Base-by-base conservation (phyloP, 2,329 filamentous ascomycete species). In the Coniochaeta pulveracea region DNA sequence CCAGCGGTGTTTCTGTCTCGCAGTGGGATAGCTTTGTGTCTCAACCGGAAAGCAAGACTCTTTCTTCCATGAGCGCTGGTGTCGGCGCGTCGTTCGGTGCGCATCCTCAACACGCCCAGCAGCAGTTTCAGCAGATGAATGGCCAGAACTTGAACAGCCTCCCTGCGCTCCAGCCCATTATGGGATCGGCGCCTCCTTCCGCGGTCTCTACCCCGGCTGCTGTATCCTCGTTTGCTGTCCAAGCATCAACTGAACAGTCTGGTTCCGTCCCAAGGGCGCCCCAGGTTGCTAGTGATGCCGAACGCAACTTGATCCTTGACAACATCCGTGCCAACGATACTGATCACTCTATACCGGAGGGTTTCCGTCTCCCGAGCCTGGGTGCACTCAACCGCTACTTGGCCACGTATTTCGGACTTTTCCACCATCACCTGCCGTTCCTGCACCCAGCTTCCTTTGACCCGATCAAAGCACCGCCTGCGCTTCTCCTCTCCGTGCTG, bases 401-500 rank as follows among this genome's bases (percentile, higher is more conserved):
- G 41, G 84, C 86, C 39, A 94, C 89, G 2, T 98, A 96, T 66
- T 98, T 96, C 58, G 86, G 84, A 53, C 66, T 95, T 48, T 98
- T 96, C 60, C 91, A 98, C 52, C 91, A 94, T 49, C 91, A 98
- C 52, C 61, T 96, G 51, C 91, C 91, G 2, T 96, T 98, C 63
- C 60, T 98, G 52, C 91, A 98, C 51, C 88, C 89, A 27, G 76
- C 84, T 11, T 93, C 91, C 0, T 96, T 96, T 61, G 74, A 78
- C 42, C 84, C 88, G 4, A 80, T 81, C 4, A 69, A 80, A 44
- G 74, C 82, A 4, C 85, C 89, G 28, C 80, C 89, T 10, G 80
- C 91, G 14, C 65, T 98, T 7, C 64, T 98, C 19, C 70, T 96
- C 26, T 85, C 88, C 1, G 85, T 95, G 11, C 66, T 98, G 33